Percentiles rank a stretch among this genome's conserved stretches.
phyloP scores from a whole-genome alignment of 1,284 basidiomycete genomes.

The Pholiota adiposa region DNA sequence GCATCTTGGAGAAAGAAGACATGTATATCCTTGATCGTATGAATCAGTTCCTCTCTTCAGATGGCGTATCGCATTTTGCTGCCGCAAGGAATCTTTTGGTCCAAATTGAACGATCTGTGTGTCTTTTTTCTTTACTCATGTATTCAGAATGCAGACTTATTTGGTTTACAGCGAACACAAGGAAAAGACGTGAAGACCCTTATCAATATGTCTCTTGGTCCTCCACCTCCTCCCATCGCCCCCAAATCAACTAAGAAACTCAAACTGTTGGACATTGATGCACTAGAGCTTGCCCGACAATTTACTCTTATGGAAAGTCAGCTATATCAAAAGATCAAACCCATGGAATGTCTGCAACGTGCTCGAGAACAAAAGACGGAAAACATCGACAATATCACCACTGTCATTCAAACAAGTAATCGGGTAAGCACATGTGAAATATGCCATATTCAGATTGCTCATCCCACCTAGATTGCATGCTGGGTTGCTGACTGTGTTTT shows the following conservation, averaged over 20 bases:
- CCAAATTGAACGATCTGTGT: constrained; percentile 77
- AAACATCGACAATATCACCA: constrained; percentile 83
- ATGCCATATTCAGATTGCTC: neutral
- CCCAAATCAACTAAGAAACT: constrained; percentile 79
- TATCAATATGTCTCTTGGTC: constrained; percentile 53
- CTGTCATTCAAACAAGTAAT: constrained; percentile 92
- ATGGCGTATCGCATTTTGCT: constrained; percentile 63
- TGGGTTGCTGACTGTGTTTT: constrained; percentile 96
- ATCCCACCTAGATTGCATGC: constrained; percentile 70
- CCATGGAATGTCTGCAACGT: constrained; percentile 89
- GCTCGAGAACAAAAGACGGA: constrained; percentile 77
- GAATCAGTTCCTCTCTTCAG: constrained; percentile 76
- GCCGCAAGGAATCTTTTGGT: constrained; percentile 76
- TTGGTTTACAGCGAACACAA: constrained; percentile 52
- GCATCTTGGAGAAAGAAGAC: constrained; percentile 84
- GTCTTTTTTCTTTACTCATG: constrained; percentile 39
- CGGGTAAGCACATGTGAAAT: constrained; percentile 54
- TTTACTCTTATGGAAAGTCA: constrained; percentile 92
- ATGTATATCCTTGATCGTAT: constrained; percentile 77
- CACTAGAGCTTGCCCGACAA: constrained; percentile 92
- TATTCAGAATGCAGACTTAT: no score
- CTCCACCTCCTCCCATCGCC: constrained; percentile 76
- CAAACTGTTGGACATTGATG: constrained; percentile 88
- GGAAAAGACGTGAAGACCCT: constrained; percentile 56
- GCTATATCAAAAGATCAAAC: constrained; percentile 87